These are phyloP conservation scores for Malassezia equina DNA, from an alignment of 1,284 basidiomycete genomes.

Conservation along the genomic window DNA sequence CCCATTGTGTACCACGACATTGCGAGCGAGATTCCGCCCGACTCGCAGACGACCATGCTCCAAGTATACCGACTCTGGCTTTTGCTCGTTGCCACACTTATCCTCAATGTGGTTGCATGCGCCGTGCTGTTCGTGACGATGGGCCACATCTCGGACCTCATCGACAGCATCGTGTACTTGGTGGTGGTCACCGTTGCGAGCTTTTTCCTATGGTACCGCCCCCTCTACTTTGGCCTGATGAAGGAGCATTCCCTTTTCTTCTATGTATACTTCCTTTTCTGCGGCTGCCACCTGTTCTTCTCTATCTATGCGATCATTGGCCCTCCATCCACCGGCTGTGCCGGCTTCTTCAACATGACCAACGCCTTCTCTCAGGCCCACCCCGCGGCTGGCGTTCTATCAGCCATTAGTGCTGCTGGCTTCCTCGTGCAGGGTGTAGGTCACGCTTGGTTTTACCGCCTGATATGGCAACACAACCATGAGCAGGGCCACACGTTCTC, in stretches of 20 bases:
- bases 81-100: slow-evolving; percentile 57
- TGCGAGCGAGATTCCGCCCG: slow-evolving; percentile 72
- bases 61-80: slow-evolving; percentile 56
- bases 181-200: slow-evolving; percentile 69
- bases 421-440: slow-evolving; percentile 79
- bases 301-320: slow-evolving; percentile 54
- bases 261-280: slow-evolving; percentile 85
- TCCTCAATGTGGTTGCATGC: slow-evolving; percentile 82
- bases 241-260: slow-evolving; percentile 57
- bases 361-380: slow-evolving; percentile 48
- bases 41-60: slow-evolving; percentile 66
- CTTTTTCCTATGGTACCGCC: slow-evolving; percentile 71
- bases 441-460: slow-evolving; percentile 67
- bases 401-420: slow-evolving; percentile 68
- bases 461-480: slow-evolving; percentile 72
- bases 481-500: slow-evolving; percentile 49
- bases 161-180: slow-evolving; percentile 62
- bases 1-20: slow-evolving; percentile 91
- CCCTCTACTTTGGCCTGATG: slow-evolving; percentile 93
- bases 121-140: slow-evolving; percentile 74
- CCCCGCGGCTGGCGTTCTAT: slow-evolving; percentile 52
- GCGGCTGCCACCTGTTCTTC: slow-evolving; percentile 82
- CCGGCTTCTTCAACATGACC: slow-evolving; percentile 87
- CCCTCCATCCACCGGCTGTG: slow-evolving; percentile 65
- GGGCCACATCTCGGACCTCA: slow-evolving; percentile 67